Evolutionary conservation across 1,284 basidiomycete genomes (phyloP).

Genomic region (Puccinia triticina): DNA sequence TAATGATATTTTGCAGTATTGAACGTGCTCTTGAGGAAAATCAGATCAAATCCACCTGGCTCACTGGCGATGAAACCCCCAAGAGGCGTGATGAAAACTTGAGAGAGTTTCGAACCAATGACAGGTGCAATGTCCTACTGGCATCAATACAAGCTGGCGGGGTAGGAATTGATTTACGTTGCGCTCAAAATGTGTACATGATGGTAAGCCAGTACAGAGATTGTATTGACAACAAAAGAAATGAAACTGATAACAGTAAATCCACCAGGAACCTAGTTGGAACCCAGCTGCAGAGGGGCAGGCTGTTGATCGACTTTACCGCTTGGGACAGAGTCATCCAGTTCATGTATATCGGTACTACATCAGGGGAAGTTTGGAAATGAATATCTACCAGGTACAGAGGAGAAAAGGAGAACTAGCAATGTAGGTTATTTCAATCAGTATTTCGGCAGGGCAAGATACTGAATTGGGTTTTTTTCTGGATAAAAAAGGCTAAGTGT

Average conservation of each 20-base stretch:
- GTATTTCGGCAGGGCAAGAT: too few species aligned
- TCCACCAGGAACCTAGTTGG: slow-evolving; percentile 4
- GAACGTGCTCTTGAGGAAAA: slow-evolving; percentile 4
- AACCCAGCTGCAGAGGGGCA: slow-evolving; percentile 13
- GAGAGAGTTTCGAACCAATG: neutral
- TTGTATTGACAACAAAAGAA: neutral
- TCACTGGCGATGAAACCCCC: neutral
- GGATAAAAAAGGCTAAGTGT: slow-evolving; percentile 1
- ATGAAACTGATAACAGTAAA: too few species aligned
- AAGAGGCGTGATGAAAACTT: neutral
- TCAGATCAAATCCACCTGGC: neutral
- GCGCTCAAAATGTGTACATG: slow-evolving; percentile 19
- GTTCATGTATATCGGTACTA: slow-evolving; percentile 2
- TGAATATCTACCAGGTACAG: slow-evolving; percentile 21
- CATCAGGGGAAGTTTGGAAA: neutral
- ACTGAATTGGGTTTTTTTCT: neutral
- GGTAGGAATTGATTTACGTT: slow-evolving; percentile 8
- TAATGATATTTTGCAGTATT: neutral
- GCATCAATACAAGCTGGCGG: slow-evolving; percentile 8
- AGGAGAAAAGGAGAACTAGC: slow-evolving; percentile 16
- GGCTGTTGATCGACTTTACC: slow-evolving; percentile 14
- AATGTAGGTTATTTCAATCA: neutral
- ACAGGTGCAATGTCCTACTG: slow-evolving; percentile 12
- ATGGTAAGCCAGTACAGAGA: neutral
- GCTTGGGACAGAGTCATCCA: neutral